These are phyloP conservation scores for Auxenochlorella pyrenoidosa DNA, from an alignment of 139 green algal species.

Conservation along the genomic window DNA sequence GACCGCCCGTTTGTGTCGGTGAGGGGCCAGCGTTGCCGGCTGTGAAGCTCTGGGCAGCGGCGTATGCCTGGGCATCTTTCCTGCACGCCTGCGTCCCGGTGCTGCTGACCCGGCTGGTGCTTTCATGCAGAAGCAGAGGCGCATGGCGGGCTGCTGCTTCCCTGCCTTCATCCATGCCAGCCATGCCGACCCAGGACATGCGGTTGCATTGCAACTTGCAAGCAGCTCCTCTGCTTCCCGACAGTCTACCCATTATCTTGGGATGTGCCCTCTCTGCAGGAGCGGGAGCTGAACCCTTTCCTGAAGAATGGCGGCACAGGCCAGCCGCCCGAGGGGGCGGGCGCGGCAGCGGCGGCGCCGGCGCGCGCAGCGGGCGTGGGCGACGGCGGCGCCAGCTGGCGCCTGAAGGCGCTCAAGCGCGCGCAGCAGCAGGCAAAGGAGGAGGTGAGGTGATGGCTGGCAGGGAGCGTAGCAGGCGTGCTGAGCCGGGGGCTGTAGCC, in stretches of 20 bases:
- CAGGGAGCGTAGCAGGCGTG: no score
- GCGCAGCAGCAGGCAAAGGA: constrained; percentile 80
- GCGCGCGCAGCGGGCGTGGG: constrained; percentile 57
- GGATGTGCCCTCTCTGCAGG: background rate
- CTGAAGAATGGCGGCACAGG: constrained; percentile 44
- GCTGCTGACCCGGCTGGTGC: no score
- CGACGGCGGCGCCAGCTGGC: constrained; percentile 92
- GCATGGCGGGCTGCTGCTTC: background rate
- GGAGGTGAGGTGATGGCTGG: constrained; percentile 48
- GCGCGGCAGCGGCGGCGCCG: background rate
- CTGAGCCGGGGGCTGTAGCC: no score
- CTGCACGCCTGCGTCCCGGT: no score
- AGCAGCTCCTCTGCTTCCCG: background rate
- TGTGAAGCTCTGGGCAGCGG: no score
- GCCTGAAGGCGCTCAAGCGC: constrained; percentile 90
- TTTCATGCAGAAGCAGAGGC: no score
- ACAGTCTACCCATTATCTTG: no score
- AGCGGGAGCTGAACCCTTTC: constrained; percentile 53
- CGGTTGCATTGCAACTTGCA: background rate
- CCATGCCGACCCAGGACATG: no score
- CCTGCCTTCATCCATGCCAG: no score
- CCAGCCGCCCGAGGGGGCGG: background rate
- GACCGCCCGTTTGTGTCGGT: constrained; percentile 30
- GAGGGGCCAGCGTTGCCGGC: no score
- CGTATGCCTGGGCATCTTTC: no score